Conservation (phyloP, 2,329 filamentous ascomycete genomes). For the Elsinoe arachidis region DNA sequence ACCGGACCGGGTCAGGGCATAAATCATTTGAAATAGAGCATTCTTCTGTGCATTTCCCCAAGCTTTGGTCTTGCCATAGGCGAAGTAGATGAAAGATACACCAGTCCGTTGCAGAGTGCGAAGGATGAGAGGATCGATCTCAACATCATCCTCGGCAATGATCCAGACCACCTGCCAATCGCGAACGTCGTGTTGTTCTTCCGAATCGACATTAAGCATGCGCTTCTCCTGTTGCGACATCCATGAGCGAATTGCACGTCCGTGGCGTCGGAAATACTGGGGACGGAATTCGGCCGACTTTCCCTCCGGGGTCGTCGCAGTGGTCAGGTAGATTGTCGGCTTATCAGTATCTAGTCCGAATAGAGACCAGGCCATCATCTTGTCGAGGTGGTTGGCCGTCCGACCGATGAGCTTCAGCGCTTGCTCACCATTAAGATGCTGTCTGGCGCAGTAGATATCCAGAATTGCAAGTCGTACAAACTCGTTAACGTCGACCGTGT, state of each 20-base stretch:
- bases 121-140: neutral
- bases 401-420: neutral
- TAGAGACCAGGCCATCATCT: neutral
- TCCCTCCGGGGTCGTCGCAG: neutral
- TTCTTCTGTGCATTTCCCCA: constrained; percentile 2
- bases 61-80: neutral
- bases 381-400: neutral
- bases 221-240: neutral
- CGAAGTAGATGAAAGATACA: neutral
- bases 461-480: neutral
- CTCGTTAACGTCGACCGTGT: neutral
- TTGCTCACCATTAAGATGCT: neutral
- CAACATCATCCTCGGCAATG: neutral
- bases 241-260: neutral
- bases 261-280: neutral
- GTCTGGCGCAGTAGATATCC: neutral
- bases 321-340: neutral
- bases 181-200: neutral
- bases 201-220: neutral
- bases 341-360: neutral
- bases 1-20: neutral
- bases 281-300: neutral
- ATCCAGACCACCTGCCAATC: neutral
- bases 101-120: neutral
- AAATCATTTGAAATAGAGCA: neutral